A percentile compares a stretch with the other conserved stretches of the same genome.
Conservation (phyloP, 2,329 filamentous ascomycete species). For the Fusarium brevicatenulatum region DNA sequence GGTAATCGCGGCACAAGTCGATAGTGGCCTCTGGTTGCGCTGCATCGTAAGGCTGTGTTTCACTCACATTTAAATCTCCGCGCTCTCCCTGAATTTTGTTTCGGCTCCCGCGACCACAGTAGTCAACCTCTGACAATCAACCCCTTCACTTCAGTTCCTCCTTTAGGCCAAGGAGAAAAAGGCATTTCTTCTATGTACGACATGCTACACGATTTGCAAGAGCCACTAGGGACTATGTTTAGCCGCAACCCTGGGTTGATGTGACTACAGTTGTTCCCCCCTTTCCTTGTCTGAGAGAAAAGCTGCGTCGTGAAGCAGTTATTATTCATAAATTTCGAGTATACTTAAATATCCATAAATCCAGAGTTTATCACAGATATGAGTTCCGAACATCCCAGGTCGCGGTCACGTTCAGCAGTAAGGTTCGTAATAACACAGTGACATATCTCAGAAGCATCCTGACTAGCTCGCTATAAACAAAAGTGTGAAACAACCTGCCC, state of each 20-base stretch:
- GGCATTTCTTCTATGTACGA: too few species aligned
- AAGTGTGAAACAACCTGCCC: neutral
- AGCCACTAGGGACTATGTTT: too few species aligned
- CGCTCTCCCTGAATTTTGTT: neutral
- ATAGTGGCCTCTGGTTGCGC: neutral
- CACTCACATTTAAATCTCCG: neutral
- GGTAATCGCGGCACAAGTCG: neutral
- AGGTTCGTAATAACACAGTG: neutral
- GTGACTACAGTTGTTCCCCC: neutral
- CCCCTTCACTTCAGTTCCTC: neutral
- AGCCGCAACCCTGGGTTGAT: neutral
- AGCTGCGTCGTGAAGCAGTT: neutral
- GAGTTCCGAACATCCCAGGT: neutral
- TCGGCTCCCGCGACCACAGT: neutral
- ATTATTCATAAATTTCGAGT: accelerated
- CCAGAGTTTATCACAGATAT: neutral
- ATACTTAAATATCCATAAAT: too few species aligned
- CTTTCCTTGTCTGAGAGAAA: neutral
- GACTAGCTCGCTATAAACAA: neutral
- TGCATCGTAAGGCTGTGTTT: neutral
- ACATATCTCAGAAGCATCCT: neutral
- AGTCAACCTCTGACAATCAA: neutral
- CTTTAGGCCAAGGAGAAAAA: neutral
- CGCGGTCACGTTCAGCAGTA: too few species aligned
- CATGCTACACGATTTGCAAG: neutral